Evolutionary conservation across 305 asterid species (phyloP).

Genomic region (Plantago coronopus): DNA sequence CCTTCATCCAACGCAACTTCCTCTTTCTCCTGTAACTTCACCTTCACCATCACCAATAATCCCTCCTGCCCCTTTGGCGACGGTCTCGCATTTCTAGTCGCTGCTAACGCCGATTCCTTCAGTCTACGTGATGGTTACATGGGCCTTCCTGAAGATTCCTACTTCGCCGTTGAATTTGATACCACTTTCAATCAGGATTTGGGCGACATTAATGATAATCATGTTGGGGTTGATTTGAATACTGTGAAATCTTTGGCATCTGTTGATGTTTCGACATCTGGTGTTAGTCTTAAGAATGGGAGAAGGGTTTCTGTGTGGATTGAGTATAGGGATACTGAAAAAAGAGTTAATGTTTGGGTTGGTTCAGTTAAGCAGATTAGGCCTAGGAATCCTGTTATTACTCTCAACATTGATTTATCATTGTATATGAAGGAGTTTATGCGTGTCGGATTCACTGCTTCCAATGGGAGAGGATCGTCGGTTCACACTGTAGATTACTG

Average conservation of each 20-base stretch:
- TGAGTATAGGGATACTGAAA: conserved; percentile 51
- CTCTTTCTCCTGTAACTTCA: conserved; percentile 63
- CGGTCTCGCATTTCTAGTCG: conserved; percentile 62
- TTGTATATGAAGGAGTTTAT: conserved; percentile 56
- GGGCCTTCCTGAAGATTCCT: conserved; percentile 57
- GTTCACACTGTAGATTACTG: conserved; percentile 40
- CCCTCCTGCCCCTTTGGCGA: conserved; percentile 69
- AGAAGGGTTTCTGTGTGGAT: conserved; percentile 53
- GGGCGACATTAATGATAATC: conserved; percentile 52
- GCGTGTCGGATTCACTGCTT: conserved; percentile 74
- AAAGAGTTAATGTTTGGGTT: conserved; percentile 53
- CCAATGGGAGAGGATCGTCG: conserved; percentile 61
- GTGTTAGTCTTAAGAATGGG: conserved; percentile 46
- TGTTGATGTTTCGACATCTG: conserved; percentile 36
- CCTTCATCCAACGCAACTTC: conserved; percentile 41
- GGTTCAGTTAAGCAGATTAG: conserved; percentile 33
- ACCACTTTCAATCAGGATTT: conserved; percentile 42
- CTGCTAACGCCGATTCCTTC: conserved; percentile 39
- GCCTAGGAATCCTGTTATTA: conserved; percentile 54
- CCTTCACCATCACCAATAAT: conserved; percentile 45
- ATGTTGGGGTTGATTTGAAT: conserved; percentile 53
- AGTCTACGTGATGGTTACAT: conserved; percentile 45
- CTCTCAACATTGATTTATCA: conserved; percentile 46
- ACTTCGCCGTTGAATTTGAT: conserved; percentile 67
- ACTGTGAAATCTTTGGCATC: conserved; percentile 41